A percentile compares a stretch with the other conserved stretches of the same genome.
phyloP scores from a whole-genome alignment of 495 filamentous ascomycete genomes.

The Beverwykella pulmonaria region DNA sequence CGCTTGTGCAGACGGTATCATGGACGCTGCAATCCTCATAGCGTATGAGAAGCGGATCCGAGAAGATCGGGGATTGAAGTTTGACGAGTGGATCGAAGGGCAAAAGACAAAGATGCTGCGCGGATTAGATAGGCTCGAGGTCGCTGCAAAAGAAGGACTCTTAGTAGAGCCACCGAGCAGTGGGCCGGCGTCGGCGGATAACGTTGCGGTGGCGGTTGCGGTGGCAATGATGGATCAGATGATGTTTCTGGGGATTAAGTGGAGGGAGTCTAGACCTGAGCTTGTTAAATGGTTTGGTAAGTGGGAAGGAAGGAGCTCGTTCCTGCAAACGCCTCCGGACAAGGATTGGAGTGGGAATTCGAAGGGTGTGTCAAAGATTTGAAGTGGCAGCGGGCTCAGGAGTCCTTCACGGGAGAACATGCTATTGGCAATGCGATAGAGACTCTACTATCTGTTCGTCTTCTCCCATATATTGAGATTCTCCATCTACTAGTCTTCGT shows the following conservation, averaged over 20 bases:
- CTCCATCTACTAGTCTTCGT: too few relatives aligned
- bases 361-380: background rate
- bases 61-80: conserved; percentile 8
- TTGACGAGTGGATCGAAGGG: conserved; percentile 27
- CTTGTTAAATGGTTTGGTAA: conserved; percentile 11
- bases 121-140: conserved; percentile 24
- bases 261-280: conserved; percentile 1
- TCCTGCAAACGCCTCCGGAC: background rate
- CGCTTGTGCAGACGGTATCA: conserved; percentile 27
- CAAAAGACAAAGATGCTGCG: conserved; percentile 28
- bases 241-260: background rate
- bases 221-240: conserved; percentile 13
- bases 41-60: conserved; percentile 27
- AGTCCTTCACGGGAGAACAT: background rate
- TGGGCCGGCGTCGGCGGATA: conserved; percentile 8
- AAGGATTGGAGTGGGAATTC: conserved; percentile 7
- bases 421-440: too few relatives aligned
- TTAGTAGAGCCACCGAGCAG: conserved; percentile 2
- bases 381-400: background rate
- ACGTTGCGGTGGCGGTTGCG: conserved; percentile 16
- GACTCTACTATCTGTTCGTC: too few relatives aligned
- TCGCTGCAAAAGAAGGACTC: conserved; percentile 5
- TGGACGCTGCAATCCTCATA: conserved; percentile 25
- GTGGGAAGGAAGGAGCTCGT: conserved; percentile 8
- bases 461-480: too few relatives aligned